Evolutionary conservation across 768 basidiomycete genomes (phyloP), one percentile per base, ranked within the genome.

Genomic region (Xerocomellus amylosporus): DNA sequence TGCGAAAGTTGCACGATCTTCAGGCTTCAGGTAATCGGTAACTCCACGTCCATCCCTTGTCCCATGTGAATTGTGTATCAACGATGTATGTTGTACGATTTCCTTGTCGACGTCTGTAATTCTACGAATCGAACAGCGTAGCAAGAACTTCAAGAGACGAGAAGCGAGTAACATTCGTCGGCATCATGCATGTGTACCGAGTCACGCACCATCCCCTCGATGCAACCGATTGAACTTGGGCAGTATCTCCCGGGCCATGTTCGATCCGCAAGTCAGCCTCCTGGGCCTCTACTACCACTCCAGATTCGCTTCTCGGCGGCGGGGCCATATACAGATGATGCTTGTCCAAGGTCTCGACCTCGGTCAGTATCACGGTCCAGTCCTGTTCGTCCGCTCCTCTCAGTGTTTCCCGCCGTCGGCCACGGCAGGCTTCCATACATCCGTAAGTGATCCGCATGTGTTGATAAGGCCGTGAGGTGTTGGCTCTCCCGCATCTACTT

Each of bases 221-320:
- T 87, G 73, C 53, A 91, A 64, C 46, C 90, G 73, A 68, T 93
- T 93, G 65, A 93, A 93, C 73, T 93, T 93, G 42, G 90, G 90
- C 41, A 93, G 64, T 86, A 93, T 93, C 68, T 98, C 96, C 40
- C 86, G 77, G 48, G 5, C 86, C 83, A 63, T 98, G 95, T 66
- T 98, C 98, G 41, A 81, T 75, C 49, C 92, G 78, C 55, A 98
- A 69, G 64, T 93, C 93, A 26, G 80, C 79, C 63, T 94, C 94
- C 64, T 95, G 93, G 0, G 85, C 76, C 60, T 85, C 92, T 91
- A 56, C 88, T 79, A 14, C 91, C 93, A 58, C 90, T 93, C 92
- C 94, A 97, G 8, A 71, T 79, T 46, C 93, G 76, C 51, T 88
- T 77, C 56, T 92, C 86, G 2, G 86, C 83, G 8, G 79, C 77